A percentile compares a stretch with the other conserved stretches of the same genome.
Conservation (phyloP, 768 basidiomycete species). For the Coprinopsis sp. region DNA sequence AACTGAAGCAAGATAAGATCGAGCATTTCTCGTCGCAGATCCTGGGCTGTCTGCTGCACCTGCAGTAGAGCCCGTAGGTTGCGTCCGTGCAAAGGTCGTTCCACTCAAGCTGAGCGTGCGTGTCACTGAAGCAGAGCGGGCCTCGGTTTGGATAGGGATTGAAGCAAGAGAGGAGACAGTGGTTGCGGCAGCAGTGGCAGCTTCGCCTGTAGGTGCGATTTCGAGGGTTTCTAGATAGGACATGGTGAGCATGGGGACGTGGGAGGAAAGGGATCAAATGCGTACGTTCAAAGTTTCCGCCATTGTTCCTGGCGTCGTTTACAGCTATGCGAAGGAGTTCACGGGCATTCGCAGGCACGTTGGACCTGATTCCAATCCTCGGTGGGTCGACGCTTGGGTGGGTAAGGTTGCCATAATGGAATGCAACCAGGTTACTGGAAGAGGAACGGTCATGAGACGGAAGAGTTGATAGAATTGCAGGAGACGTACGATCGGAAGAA, state of each 20-base stretch:
- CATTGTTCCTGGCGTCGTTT: conserved; percentile 29
- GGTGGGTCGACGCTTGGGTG: conserved; percentile 65
- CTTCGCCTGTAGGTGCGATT: conserved; percentile 31
- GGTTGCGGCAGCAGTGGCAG: conserved; percentile 16
- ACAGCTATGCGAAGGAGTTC: conserved; percentile 33
- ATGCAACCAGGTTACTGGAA: conserved; percentile 55
- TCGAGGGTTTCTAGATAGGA: conserved; percentile 26
- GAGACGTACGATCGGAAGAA: conserved; percentile 63
- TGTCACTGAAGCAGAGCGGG: not conserved
- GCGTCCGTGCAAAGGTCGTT: too few relatives aligned
- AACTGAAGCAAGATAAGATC: too few relatives aligned
- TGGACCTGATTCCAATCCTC: conserved; percentile 62
- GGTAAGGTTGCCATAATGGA: conserved; percentile 69
- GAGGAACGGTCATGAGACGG: not conserved
- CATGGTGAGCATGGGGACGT: not conserved
- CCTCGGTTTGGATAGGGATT: not conserved
- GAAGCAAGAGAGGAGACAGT: conserved; percentile 5
- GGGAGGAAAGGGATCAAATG: not conserved
- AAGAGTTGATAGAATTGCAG: not conserved
- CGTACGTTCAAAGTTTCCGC: conserved; percentile 36
- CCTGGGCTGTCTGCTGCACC: too few relatives aligned
- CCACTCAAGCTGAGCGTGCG: not conserved
- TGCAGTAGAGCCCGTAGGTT: too few relatives aligned
- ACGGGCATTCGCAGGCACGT: conserved; percentile 50
- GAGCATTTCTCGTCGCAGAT: too few relatives aligned